phyloP scores from a whole-genome alignment of 2,329 filamentous ascomycete genomes.

The Aspergillus sp. region DNA sequence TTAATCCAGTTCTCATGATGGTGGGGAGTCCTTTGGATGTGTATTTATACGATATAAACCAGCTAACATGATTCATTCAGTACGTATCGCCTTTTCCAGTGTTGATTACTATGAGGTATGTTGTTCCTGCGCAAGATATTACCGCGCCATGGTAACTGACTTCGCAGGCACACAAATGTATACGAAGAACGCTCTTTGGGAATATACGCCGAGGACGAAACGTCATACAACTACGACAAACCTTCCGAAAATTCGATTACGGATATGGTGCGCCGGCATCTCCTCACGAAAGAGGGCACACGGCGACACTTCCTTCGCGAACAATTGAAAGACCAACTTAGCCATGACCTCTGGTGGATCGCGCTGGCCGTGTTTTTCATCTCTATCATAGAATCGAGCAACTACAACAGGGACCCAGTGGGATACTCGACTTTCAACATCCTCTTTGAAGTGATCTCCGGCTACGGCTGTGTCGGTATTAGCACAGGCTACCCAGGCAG shows the following conservation, averaged over 20 bases:
- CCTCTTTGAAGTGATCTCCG: constrained; percentile 47
- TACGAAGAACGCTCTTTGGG: constrained; percentile 70
- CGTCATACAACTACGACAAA: constrained; percentile 17
- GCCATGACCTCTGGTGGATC: constrained; percentile 68
- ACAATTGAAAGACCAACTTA: constrained; percentile 64
- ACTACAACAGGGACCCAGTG: constrained; percentile 54
- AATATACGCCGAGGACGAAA: constrained; percentile 36
- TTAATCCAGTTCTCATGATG: constrained; percentile 38
- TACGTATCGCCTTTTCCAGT: constrained; percentile 40
- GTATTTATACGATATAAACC: background rate
- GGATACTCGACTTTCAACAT: constrained; percentile 61
- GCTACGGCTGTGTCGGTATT: constrained; percentile 63
- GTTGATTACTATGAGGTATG: constrained; percentile 34
- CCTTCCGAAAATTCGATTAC: constrained; percentile 24
- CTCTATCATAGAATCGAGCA: constrained; percentile 58
- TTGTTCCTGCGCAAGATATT: background rate
- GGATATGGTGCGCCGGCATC: constrained; percentile 27
- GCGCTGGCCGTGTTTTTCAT: constrained; percentile 61
- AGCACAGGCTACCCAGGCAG: constrained; percentile 56
- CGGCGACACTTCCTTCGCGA: constrained; percentile 53
- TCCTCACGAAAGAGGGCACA: constrained; percentile 31
- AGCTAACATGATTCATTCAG: constrained; percentile 20
- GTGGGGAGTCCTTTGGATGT: constrained; percentile 13
- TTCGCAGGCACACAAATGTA: constrained; percentile 62
- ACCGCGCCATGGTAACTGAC: background rate